phyloP scores from a whole-genome alignment of 2,329 filamentous ascomycete genomes.

The Talaromyces funiculosus region DNA sequence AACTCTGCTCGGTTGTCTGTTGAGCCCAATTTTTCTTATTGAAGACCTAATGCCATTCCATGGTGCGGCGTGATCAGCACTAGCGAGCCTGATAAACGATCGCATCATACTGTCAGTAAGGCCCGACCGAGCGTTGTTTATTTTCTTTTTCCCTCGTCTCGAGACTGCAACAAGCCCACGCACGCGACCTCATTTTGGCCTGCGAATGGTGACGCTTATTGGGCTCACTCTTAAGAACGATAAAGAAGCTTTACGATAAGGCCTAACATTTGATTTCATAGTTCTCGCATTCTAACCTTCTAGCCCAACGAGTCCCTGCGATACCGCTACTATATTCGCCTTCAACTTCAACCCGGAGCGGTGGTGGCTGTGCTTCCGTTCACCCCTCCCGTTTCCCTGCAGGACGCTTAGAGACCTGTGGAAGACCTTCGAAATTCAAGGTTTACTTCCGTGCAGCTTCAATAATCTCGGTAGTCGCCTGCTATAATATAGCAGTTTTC shows the following conservation, averaged over 20 bases:
- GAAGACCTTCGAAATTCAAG: not conserved
- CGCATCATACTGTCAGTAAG: constrained; percentile 10
- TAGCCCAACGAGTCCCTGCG: constrained; percentile 17
- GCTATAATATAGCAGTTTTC: not conserved
- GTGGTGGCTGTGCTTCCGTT: constrained; percentile 15
- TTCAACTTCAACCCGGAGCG: constrained; percentile 2
- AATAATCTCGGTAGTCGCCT: not conserved
- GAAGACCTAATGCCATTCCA: constrained; percentile 21
- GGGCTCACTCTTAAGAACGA: not conserved
- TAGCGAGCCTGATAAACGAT: constrained; percentile 9
- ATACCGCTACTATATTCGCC: not conserved
- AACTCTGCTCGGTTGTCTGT: not conserved
- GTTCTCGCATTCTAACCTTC: constrained; percentile 13
- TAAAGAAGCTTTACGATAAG: not conserved
- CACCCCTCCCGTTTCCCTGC: not conserved
- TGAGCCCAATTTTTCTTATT: constrained; percentile 17
- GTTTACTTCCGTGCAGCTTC: not conserved
- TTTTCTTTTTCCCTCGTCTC: constrained; percentile 7
- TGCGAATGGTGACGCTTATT: not conserved
- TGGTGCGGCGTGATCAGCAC: constrained; percentile 1
- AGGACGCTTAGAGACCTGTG: not conserved
- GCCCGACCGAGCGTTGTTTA: not conserved
- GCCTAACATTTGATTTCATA: constrained; percentile 14
- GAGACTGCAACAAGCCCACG: constrained; percentile 20
- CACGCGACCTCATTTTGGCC: not conserved